Conservation (phyloP, 257 asterid species). For the Striga asiatica region DNA sequence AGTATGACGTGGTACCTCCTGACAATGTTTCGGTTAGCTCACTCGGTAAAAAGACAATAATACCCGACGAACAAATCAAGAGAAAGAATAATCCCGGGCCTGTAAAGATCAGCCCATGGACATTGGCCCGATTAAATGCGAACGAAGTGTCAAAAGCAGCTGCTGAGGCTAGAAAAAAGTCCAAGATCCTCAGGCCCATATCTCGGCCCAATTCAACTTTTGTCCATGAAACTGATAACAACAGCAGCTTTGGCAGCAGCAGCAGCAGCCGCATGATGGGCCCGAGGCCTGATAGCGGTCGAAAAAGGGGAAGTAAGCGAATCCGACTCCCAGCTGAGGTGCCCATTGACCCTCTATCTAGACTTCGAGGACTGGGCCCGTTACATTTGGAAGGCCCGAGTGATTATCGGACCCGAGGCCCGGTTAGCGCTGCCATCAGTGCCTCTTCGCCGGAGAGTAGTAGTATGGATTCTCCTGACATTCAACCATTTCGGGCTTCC, state of each 20-base stretch:
- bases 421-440: constrained; percentile 26
- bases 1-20: constrained; percentile 85
- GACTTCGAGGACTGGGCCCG: constrained; percentile 36
- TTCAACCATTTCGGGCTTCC: constrained; percentile 57
- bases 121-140: constrained; percentile 75
- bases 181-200: constrained; percentile 71
- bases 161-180: constrained; percentile 89
- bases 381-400: constrained; percentile 69
- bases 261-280: constrained; percentile 31
- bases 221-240: constrained; percentile 46
- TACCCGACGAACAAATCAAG: constrained; percentile 56
- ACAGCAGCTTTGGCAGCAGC: constrained; percentile 59
- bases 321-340: constrained; percentile 79
- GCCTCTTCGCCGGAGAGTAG: constrained; percentile 88
- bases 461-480: constrained; percentile 72
- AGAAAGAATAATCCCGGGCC: constrained; percentile 64
- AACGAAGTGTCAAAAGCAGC: constrained; percentile 91
- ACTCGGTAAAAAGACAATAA: constrained; percentile 47
- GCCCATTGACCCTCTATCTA: constrained; percentile 40
- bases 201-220: constrained; percentile 35
- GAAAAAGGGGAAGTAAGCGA: constrained; percentile 64
- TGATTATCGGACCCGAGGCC: constrained; percentile 33
- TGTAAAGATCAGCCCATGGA: constrained; percentile 94
- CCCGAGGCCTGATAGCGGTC: constrained; percentile 38
- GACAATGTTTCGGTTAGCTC: constrained; percentile 81